Evolutionary conservation across 352 stramenopile genomes (phyloP), one percentile per base, ranked within the genome.

Genomic region (Phytopythium sindhum): DNA sequence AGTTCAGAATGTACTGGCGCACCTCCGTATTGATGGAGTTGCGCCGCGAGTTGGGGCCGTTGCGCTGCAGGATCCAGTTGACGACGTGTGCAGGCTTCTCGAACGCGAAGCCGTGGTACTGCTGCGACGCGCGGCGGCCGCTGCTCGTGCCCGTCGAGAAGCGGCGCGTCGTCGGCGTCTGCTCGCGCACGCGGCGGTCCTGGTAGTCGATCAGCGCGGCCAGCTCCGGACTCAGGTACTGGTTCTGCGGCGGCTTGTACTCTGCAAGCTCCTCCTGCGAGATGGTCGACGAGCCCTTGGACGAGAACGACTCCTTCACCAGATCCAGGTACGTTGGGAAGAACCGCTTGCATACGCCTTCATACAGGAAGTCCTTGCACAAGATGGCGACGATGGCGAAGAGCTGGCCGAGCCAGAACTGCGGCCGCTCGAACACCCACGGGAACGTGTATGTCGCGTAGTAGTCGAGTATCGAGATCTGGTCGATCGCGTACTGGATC

Each of bases 31-130:
- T 91, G 37, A 90, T 75, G 33, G 69, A 75, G 68, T 90, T 88
- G 47, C 82, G 68, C 24, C 70, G 70, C 31, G 77, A 73, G 29
- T 69, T 66, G 26, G 47, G 47, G 2, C 28, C 7, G 42, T 26
- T 50, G 67, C 71, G 24, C 63, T 63, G 79, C 39, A 93, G 53
- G 31, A 95, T 88, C 84, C 86, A 93, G 61, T 89, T 86, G 31
- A 95, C 65, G 24, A 93, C 70, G 47, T 88, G 77, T 28, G 82
- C 86, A 12, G 86, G 86, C 58, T 91, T 75, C 42, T 91, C 86
- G 61, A 93, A 95, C 8, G 86, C 86, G 62, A 95, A 95, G 5
- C 86, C 86, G n/a, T 72, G 88, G 70, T 95, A 90, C 45, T 86
- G 45, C 12, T 87, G 75, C 3, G 73, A 72, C 24, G 81, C 73